A percentile compares a stretch with the other conserved stretches of the same genome.
These are phyloP conservation scores for Monosporascus sp. DNA, from an alignment of 2,329 filamentous ascomycete species.

Conservation along the genomic window DNA sequence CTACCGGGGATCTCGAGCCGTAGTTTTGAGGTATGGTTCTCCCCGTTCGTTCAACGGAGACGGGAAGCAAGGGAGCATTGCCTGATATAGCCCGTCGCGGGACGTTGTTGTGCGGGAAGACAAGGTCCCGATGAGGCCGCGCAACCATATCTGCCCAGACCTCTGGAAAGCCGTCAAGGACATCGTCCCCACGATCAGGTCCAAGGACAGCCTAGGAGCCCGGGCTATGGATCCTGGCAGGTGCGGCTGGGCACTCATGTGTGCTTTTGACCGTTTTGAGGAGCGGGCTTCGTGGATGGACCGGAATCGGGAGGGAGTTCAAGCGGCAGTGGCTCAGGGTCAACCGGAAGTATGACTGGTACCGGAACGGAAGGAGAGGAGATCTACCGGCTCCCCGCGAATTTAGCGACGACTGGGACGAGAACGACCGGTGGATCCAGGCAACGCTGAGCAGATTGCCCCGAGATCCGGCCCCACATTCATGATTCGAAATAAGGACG, in stretches of 20 bases:
- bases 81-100: not conserved
- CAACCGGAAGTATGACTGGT: not conserved
- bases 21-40: not conserved
- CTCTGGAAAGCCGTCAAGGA: not conserved
- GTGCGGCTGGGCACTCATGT: not conserved
- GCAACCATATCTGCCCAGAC: not conserved
- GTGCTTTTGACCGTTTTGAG: not conserved
- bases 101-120: not conserved
- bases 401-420: not conserved
- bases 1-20: not conserved
- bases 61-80: not conserved
- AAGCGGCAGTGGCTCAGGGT: not conserved
- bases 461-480: not conserved
- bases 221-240: not conserved
- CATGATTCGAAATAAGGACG: not conserved
- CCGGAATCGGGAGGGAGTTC: not conserved
- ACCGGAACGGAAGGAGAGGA: not conserved
- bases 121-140: not conserved
- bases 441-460: not conserved
- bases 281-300: not conserved
- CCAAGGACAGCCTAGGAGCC: not conserved
- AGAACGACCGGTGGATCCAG: not conserved
- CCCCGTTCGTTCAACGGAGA: not conserved
- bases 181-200: not conserved
- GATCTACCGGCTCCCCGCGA: not conserved